phyloP scores from a whole-genome alignment of 2,329 filamentous ascomycete genomes.

The Septoria linicola region DNA sequence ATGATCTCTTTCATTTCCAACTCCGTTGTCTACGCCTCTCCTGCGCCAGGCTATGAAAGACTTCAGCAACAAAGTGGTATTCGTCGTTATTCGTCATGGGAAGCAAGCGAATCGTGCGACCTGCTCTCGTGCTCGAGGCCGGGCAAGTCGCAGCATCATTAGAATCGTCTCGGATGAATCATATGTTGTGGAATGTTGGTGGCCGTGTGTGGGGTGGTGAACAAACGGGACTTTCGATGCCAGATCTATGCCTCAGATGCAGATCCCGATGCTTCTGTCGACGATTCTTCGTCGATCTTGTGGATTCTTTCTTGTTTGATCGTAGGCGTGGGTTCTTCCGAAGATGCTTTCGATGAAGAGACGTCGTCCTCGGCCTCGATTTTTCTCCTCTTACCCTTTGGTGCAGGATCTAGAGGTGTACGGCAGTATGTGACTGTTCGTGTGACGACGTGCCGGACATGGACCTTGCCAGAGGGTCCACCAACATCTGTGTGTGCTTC shows the following conservation, averaged over 20 bases:
- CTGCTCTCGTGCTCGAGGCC: not conserved
- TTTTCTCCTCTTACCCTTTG: constrained; percentile 89
- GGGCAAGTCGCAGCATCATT: not conserved
- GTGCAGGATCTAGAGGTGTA: constrained; percentile 74
- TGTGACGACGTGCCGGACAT: constrained; percentile 87
- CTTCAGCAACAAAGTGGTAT: constrained; percentile 14
- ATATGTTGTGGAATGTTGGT: not conserved
- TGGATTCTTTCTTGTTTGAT: constrained; percentile 30
- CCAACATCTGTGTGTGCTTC: constrained; percentile 52
- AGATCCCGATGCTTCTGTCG: constrained; percentile 11
- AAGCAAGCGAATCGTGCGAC: constrained; percentile 3
- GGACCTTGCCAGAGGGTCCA: constrained; percentile 51
- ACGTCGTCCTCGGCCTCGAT: constrained; percentile 44
- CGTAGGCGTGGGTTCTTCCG: constrained; percentile 18
- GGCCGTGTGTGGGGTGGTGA: not conserved
- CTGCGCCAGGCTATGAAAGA: constrained; percentile 13
- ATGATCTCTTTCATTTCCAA: not conserved
- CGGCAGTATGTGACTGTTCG: constrained; percentile 85
- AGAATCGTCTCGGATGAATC: constrained; percentile 9
- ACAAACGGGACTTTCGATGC: not conserved
- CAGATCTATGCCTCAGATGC: constrained; percentile 7
- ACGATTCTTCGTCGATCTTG: constrained; percentile 20
- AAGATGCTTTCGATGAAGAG: constrained; percentile 21
- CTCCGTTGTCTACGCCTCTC: constrained; percentile 14
- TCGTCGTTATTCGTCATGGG: constrained; percentile 26